phyloP scores from a whole-genome alignment of 495 filamentous ascomycete species.

The Neurospora africana region DNA sequence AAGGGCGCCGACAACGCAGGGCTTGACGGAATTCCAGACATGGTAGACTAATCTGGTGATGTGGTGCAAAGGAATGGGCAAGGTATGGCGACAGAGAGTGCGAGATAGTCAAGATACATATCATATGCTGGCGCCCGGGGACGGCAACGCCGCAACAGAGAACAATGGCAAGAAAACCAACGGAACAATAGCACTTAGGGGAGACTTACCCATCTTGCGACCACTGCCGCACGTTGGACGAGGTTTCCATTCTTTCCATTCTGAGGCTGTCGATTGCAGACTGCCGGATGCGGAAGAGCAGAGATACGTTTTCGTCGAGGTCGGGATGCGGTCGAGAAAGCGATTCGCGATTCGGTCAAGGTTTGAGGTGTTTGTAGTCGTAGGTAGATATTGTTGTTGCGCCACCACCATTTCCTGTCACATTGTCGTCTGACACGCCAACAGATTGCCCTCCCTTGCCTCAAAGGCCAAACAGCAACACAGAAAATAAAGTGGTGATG shows the following conservation, averaged over 20 bases:
- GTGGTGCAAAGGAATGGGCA: neutral
- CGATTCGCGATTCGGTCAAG: neutral
- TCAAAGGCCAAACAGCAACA: neutral
- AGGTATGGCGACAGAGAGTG: neutral
- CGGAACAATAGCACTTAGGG: neutral
- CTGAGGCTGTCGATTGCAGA: neutral
- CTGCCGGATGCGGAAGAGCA: neutral
- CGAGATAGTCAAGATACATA: neutral
- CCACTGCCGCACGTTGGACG: conserved; percentile 7
- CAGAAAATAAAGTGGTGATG: neutral
- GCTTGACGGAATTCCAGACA: neutral
- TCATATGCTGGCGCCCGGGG: neutral
- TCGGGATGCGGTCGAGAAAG: neutral
- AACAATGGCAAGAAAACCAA: neutral
- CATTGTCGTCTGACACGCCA: neutral
- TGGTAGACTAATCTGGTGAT: neutral
- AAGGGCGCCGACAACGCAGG: neutral
- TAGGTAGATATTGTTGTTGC: neutral
- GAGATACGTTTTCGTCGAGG: neutral
- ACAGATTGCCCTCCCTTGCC: neutral
- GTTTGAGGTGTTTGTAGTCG: neutral
- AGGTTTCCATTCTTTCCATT: conserved; percentile 11
- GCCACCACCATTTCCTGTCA: neutral
- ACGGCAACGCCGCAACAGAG: neutral
- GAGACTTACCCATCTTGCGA: conserved; percentile 11